Base-by-base conservation (phyloP, 768 basidiomycete species). In the Leucosporidium scottii region DNA sequence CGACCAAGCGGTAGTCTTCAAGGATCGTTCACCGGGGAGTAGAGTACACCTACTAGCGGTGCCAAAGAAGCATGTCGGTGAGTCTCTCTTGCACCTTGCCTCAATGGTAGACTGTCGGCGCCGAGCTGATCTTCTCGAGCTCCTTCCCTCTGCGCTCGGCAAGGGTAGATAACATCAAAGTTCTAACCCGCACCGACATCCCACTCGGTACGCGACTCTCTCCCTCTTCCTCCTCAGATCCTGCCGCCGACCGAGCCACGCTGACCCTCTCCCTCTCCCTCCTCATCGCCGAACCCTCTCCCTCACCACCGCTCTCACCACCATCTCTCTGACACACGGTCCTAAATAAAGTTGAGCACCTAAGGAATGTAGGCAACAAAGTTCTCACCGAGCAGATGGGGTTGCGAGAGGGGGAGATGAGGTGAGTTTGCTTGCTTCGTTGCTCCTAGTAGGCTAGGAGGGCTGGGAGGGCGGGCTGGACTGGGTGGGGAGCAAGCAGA, bases 111-210 rank as follows among this genome's bases (percentile, higher is more conserved):
- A n/a, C 34, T 5, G 34, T 12, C 23, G 13, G 25, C n/a, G 10
- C 23, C 20, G n/a, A 2, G 6, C 21, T 51, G n/a, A 20, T 23
- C 17, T 18, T 4, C 34, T 34, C 34, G 5, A 34, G 5, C 18
- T 25, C 17, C 34, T 4, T 17, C 5, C 20, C 15, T 3, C 30
- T 56, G 10, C 20, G 39, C 39, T 44, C 39, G 39, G 34, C 34
- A 10, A 34, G 34, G 34, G n/a, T 64, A 72, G 71, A 66, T n/a
- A 72, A 69, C 51, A 68, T 69, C 65, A 72, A 72, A 31, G 57
- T 59, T 4, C 60, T 72, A 0, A 8, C 9, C 6, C 8, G 10
- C 0, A 27, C 48, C 13, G 68, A 72, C 20, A 23, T 30, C 0
- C 54, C 23, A 3, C 61, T 72, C 60, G n/a, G 71, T 69, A 17